Conservation (phyloP, 768 basidiomycete species). For the Serendipita sp. region DNA sequence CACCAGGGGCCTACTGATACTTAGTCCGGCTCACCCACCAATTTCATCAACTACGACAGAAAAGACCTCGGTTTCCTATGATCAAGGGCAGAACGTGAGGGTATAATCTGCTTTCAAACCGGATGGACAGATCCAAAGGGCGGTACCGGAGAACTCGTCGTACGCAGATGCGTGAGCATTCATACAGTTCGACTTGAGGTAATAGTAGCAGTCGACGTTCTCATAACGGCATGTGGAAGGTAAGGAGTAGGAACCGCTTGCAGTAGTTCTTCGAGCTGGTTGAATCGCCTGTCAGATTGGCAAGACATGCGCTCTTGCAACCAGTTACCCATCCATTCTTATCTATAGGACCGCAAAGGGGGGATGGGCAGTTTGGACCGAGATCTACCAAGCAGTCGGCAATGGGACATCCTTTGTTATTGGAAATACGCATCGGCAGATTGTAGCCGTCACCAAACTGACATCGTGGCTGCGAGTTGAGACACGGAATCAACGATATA, state of each 20-base stretch:
- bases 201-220: constrained; percentile 25
- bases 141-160: constrained; percentile 34
- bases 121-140: constrained; percentile 36
- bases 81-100: constrained; percentile 28
- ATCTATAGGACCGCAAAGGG: constrained; percentile 37
- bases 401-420: constrained; percentile 35
- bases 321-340: constrained; percentile 23
- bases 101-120: constrained; percentile 25
- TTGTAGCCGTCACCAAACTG: constrained; percentile 43
- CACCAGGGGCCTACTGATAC: too few species aligned
- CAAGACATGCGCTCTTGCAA: constrained; percentile 41
- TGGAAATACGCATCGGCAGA: constrained; percentile 40
- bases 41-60: too few species aligned
- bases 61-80: too few species aligned
- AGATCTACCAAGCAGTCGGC: constrained; percentile 48
- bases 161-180: constrained; percentile 36
- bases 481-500: background rate
- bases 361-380: constrained; percentile 35
- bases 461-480: constrained; percentile 20
- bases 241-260: constrained; percentile 34
- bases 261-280: constrained; percentile 51
- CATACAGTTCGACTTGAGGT: constrained; percentile 33
- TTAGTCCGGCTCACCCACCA: too few species aligned
- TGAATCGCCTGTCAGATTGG: constrained; percentile 26
- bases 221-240: constrained; percentile 39